Evolutionary conservation across 148 eudicot genomes (phyloP).

Genomic region (Dianthus caryophyllus): DNA sequence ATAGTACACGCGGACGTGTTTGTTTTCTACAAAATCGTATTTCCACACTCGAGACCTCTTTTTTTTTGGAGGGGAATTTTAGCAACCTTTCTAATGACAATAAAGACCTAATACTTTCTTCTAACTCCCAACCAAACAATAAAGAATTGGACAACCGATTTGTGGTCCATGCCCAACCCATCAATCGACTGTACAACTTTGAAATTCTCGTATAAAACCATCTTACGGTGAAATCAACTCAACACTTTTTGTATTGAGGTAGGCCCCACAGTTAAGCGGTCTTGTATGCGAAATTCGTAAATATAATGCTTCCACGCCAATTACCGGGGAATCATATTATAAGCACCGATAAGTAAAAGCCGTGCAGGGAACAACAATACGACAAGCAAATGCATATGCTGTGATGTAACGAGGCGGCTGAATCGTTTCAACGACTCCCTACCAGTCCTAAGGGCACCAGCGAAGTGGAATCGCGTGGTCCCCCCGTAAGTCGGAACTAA

Average conservation of each 20-base stretch:
- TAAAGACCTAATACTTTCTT: conserved; percentile 22
- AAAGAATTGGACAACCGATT: conserved; percentile 29
- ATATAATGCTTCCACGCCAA: neutral
- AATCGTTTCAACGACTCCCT: conserved; percentile 62
- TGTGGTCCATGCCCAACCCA: conserved; percentile 5
- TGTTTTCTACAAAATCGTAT: neutral
- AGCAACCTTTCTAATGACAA: conserved; percentile 1
- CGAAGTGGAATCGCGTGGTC: conserved; percentile 36
- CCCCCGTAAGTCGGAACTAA: conserved; percentile 22
- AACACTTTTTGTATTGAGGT: neutral
- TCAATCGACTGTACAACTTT: conserved; percentile 19
- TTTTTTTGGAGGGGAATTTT: too few species aligned
- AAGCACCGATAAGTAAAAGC: conserved; percentile 50
- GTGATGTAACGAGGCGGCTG: conserved; percentile 67
- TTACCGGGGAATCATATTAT: conserved; percentile 29
- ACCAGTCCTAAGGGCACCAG: conserved; percentile 48
- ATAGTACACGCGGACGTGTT: neutral
- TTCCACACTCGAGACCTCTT: too few species aligned
- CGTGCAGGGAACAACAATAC: conserved; percentile 62
- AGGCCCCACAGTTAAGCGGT: neutral
- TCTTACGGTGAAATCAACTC: neutral
- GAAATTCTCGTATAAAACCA: neutral
- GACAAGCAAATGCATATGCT: conserved; percentile 74
- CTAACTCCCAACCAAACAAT: conserved; percentile 27
- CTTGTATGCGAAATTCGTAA: neutral